Evolutionary conservation across 306 rosid genomes (phyloP), one percentile per base, ranked within the genome.

Genomic region (Hippophae tibetana): DNA sequence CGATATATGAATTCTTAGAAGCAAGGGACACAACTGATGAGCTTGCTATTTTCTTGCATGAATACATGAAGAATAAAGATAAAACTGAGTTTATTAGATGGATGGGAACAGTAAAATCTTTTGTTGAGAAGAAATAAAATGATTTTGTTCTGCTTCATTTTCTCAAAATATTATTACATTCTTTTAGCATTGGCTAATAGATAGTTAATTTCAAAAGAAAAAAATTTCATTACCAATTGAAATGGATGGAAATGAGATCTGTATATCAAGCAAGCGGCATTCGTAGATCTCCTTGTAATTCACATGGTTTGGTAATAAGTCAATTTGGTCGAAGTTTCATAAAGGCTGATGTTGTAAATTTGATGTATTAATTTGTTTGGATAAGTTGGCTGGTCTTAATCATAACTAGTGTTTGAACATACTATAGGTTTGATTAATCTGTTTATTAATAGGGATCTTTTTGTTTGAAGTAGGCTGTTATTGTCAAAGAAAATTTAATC

Each of bases 1-100:
- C 86, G 18, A 83, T 92, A 51, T 87, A 87, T 43, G 79, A 81
- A 58, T 88, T 83, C 83, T 76, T 83, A 76, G 99, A 88, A 74
- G 83, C 62, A 44, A 83, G 99, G 79, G 89, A 86, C 43, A 74
- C 85, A 64, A 63, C 65, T 43, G 88, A 83, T 42, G 71, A 80
- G 56, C 85, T 92, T 43, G 86, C 95, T 38, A 70, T 47, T 69
- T 88, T 85, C 82, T 64, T 88, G 78, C 88, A 88, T 61, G 64
- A 66, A 42, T 88, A 85, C 81, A 74, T 83, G 78, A 88, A 82
- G 76, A 75, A 75, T 70, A 92, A 92, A 79, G 92, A 80, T 62
- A 88, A 81, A 75, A 69, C 72, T 6, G 96, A 92, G 78, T 60
- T 81, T 45, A 31, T 86, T 69, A 74, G 76, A 75, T 92, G 96